Evolutionary conservation across 352 stramenopile species (phyloP).

Genomic region (Pythium pyrilobum): DNA sequence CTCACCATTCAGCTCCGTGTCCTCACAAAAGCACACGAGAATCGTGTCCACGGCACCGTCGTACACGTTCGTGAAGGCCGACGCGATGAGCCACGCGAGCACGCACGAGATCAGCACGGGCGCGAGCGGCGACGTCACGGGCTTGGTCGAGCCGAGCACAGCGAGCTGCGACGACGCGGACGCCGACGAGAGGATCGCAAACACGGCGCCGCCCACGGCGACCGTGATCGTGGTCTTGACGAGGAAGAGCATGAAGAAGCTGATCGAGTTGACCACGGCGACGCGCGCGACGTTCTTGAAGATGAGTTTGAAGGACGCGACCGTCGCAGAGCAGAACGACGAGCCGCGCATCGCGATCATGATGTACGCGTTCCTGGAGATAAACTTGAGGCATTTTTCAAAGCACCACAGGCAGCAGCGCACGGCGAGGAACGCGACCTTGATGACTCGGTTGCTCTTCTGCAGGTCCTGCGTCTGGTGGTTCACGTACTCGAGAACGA

Average conservation of each 20-base stretch:
- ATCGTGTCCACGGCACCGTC: constrained; percentile 94
- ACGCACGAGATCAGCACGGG: constrained; percentile 81
- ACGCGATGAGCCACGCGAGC: constrained; percentile 88
- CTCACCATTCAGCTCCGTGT: constrained; percentile 67
- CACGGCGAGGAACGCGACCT: constrained; percentile 71
- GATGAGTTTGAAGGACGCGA: constrained; percentile 93
- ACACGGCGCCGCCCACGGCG: constrained; percentile 34
- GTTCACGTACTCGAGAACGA: constrained; percentile 93
- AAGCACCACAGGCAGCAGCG: constrained; percentile 95
- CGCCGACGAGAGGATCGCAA: constrained; percentile 34
- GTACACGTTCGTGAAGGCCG: constrained; percentile 93
- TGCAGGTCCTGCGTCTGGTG: constrained; percentile 86
- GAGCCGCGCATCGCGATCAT: constrained; percentile 75
- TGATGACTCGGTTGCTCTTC: constrained; percentile 67
- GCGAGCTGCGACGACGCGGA: constrained; percentile 33
- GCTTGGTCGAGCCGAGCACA: constrained; percentile 47
- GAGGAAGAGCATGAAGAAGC: constrained; percentile 91
- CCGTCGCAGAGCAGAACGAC: constrained; percentile 86
- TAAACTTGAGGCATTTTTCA: constrained; percentile 95
- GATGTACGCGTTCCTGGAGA: constrained; percentile 97
- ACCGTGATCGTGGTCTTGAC: constrained; percentile 88
- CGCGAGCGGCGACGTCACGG: constrained; percentile 87
- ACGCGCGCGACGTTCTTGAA: constrained; percentile 89
- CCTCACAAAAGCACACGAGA: constrained; percentile 95
- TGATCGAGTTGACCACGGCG: constrained; percentile 89